A percentile compares a stretch with the other conserved stretches of the same genome.
phyloP scores from a whole-genome alignment of 805 yeast genomes.

The Geotrichum ghanense region DNA sequence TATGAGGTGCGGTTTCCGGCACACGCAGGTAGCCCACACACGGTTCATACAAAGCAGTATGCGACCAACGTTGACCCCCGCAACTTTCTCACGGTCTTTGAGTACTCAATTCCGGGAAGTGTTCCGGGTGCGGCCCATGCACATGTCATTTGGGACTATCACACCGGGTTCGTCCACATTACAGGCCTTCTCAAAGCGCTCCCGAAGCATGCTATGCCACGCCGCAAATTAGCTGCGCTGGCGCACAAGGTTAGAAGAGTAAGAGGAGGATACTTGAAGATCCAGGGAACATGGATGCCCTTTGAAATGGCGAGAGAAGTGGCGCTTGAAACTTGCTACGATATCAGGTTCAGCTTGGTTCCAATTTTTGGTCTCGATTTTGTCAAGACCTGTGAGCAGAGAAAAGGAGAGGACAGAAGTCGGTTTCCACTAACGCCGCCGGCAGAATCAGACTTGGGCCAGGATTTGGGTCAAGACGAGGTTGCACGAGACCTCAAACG shows the following conservation, averaged over 20 bases:
- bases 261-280: constrained; percentile 82
- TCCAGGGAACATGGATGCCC: constrained; percentile 93
- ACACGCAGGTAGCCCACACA: background rate
- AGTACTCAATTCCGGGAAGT: constrained; percentile 44
- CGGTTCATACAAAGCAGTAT: constrained; percentile 27
- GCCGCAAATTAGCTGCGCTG: constrained; percentile 36
- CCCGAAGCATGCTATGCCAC: constrained; percentile 40
- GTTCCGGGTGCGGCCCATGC: too few relatives aligned
- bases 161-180: constrained; percentile 74
- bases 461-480: too few relatives aligned
- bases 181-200: constrained; percentile 81
- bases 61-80: constrained; percentile 68
- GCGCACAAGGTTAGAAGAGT: constrained; percentile 58
- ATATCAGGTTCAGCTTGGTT: constrained; percentile 60
- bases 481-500: background rate
- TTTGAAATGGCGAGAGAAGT: constrained; percentile 52
- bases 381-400: constrained; percentile 43
- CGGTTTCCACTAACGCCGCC: background rate
- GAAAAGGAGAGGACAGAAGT: too few relatives aligned
- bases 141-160: constrained; percentile 78
- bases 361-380: constrained; percentile 73
- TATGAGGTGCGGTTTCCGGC: too few relatives aligned
- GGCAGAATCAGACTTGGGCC: background rate
- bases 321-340: constrained; percentile 66
- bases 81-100: constrained; percentile 56